Conservation (phyloP, 257 asterid species). For the Gentiana macrophylla region DNA sequence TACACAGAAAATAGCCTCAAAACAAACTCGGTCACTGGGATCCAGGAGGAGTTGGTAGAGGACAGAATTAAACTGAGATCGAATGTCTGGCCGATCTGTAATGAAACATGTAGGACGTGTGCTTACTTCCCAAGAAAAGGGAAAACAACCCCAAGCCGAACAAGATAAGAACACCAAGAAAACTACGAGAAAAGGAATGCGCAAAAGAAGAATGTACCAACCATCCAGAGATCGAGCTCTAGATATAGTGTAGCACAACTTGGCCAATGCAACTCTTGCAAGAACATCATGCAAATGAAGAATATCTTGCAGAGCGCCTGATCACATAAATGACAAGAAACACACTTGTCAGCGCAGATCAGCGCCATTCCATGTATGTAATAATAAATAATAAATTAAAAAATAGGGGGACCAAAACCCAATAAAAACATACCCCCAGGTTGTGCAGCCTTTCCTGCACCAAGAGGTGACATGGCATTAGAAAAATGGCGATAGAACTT, state of each 20-base stretch:
- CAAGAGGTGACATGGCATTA: conserved; percentile 11
- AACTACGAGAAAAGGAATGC: background rate
- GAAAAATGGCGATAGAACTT: conserved; percentile 1
- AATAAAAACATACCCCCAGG: conserved; percentile 68
- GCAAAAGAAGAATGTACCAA: conserved; percentile 15
- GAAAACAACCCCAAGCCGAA: background rate
- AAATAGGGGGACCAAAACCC: conserved; percentile 1
- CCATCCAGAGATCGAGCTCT: conserved; percentile 95
- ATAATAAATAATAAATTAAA: background rate
- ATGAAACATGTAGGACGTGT: conserved; percentile 13
- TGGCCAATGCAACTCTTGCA: conserved; percentile 97
- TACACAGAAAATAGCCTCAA: conserved; percentile 94
- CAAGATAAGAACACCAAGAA: background rate
- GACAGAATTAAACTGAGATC: conserved; percentile 70
- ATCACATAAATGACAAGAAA: conserved; percentile 30
- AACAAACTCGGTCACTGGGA: conserved; percentile 98
- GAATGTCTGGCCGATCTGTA: conserved; percentile 85
- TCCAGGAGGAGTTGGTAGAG: conserved; percentile 95
- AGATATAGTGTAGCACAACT: conserved; percentile 77
- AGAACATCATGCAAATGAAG: conserved; percentile 98
- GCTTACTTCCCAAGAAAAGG: conserved; percentile 6
- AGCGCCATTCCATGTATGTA: background rate
- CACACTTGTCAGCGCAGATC: conserved; percentile 1
- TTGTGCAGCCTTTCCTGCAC: conserved; percentile 80
- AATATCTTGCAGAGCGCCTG: conserved; percentile 95